Conservation (phyloP, 306 rosid species). For the Albizia julibrissin region DNA sequence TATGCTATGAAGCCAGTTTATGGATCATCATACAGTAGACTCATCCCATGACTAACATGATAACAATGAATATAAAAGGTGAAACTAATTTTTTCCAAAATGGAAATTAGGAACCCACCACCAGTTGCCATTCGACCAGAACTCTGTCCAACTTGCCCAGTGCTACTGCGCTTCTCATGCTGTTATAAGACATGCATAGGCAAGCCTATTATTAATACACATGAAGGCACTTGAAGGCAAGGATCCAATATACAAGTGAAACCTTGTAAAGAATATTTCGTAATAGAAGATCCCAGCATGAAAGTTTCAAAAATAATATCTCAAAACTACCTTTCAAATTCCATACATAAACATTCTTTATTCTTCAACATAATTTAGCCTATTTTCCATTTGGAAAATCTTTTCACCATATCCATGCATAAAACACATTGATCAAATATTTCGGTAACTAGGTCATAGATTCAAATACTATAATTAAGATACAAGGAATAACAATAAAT, state of each 20-base stretch:
- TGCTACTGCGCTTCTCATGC: slow-evolving; percentile 61
- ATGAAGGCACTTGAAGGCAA: slow-evolving; percentile 52
- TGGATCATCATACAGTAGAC: slow-evolving; percentile 21
- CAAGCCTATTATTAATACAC: slow-evolving; percentile 70
- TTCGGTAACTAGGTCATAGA: too few species aligned
- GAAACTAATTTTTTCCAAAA: background rate
- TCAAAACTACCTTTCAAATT: too few species aligned
- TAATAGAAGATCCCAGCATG: too few species aligned
- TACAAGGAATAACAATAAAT: too few species aligned
- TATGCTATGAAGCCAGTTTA: slow-evolving; percentile 11
- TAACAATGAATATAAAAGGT: slow-evolving; percentile 3
- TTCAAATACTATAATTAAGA: too few species aligned
- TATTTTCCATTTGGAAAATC: too few species aligned
- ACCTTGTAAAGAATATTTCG: too few species aligned
- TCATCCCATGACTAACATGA: background rate
- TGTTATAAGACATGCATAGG: slow-evolving; percentile 77
- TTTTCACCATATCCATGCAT: too few species aligned
- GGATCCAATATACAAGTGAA: slow-evolving; percentile 37
- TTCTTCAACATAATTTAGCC: too few species aligned
- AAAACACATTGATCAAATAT: too few species aligned
- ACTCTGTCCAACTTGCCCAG: slow-evolving; percentile 57
- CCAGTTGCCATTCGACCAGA: slow-evolving; percentile 54
- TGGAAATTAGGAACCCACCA: slow-evolving; percentile 55
- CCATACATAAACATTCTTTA: too few species aligned
- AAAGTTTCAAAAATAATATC: too few species aligned